These are phyloP conservation scores for Aspergillus cristatus DNA, from an alignment of 495 filamentous ascomycete genomes.

Conservation along the genomic window DNA sequence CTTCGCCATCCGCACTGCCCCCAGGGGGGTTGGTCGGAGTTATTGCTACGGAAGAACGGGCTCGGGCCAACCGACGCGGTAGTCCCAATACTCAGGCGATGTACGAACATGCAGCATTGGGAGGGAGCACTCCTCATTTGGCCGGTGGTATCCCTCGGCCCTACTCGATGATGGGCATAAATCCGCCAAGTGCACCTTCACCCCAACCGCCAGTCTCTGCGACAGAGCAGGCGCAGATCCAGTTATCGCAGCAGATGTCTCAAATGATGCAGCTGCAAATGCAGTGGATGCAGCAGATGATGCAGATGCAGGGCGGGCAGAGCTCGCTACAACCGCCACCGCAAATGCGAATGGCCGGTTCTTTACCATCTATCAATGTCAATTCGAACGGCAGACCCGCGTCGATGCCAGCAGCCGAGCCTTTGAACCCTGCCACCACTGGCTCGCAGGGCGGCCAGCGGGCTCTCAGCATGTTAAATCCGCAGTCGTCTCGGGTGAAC, in stretches of 20 bases:
- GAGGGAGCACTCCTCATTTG: conserved; percentile 16
- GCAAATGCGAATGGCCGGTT: conserved; percentile 11
- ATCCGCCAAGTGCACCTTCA: conserved; percentile 27
- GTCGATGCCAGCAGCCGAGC: conserved; percentile 31
- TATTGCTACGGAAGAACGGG: conserved; percentile 76
- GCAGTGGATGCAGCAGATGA: conserved; percentile 69
- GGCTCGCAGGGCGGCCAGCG: conserved; percentile 34
- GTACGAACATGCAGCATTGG: conserved; percentile 28
- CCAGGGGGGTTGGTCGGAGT: conserved; percentile 80
- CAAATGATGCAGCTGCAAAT: conserved; percentile 92
- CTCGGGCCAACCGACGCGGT: conserved; percentile 65
- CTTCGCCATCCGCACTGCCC: conserved; percentile 36
- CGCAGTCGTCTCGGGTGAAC: conserved; percentile 47
- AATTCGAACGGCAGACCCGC: conserved; percentile 28
- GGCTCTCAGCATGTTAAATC: conserved; percentile 76
- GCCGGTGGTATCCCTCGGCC: conserved; percentile 31
- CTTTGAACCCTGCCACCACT: conserved; percentile 10
- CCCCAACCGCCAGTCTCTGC: conserved; percentile 28
- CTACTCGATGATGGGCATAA: conserved; percentile 34
- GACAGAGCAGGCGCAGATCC: conserved; percentile 67
- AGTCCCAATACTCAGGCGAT: conserved; percentile 58
- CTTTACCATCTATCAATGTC: conserved; percentile 5
- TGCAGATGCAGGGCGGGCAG: conserved; percentile 56
- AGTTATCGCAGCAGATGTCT: conserved; percentile 82
- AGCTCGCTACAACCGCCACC: conserved; percentile 16